phyloP scores from a whole-genome alignment of 768 basidiomycete genomes.

The Lentinula raphanica region DNA sequence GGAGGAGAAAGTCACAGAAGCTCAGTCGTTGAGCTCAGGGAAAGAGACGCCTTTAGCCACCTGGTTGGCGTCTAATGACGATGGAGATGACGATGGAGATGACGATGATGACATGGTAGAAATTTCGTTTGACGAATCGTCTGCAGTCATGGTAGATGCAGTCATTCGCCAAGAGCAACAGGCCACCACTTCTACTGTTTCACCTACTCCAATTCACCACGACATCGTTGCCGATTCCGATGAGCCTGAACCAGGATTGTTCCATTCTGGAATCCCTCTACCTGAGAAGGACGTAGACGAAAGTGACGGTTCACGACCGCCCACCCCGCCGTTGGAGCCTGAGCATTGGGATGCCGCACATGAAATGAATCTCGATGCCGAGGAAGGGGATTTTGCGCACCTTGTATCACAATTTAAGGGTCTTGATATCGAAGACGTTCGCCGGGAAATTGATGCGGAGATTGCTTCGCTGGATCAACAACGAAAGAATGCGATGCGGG shows the following conservation, averaged over 20 bases:
- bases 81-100: slow-evolving; percentile 31
- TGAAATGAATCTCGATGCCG: slow-evolving; percentile 74
- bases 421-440: slow-evolving; percentile 72
- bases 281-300: slow-evolving; percentile 19
- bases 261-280: slow-evolving; percentile 13
- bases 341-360: slow-evolving; percentile 79
- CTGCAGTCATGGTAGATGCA: not conserved
- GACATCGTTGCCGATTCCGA: not conserved
- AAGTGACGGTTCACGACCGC: slow-evolving; percentile 34
- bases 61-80: slow-evolving; percentile 9
- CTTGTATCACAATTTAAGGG: slow-evolving; percentile 92
- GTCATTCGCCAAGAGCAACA: not conserved
- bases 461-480: slow-evolving; percentile 77
- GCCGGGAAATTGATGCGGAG: slow-evolving; percentile 89
- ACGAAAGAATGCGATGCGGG: slow-evolving; percentile 83
- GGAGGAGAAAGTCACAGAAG: not conserved
- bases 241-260: not conserved
- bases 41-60: not conserved
- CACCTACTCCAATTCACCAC: not conserved
- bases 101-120: slow-evolving; percentile 37
- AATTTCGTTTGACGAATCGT: slow-evolving; percentile 6
- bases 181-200: too few relatives aligned
- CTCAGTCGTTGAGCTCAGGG: not conserved
- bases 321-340: slow-evolving; percentile 24
- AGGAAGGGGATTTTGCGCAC: slow-evolving; percentile 86